Conservation (phyloP, 192 early-diverging fungal species). For the Coemansia sp. region DNA sequence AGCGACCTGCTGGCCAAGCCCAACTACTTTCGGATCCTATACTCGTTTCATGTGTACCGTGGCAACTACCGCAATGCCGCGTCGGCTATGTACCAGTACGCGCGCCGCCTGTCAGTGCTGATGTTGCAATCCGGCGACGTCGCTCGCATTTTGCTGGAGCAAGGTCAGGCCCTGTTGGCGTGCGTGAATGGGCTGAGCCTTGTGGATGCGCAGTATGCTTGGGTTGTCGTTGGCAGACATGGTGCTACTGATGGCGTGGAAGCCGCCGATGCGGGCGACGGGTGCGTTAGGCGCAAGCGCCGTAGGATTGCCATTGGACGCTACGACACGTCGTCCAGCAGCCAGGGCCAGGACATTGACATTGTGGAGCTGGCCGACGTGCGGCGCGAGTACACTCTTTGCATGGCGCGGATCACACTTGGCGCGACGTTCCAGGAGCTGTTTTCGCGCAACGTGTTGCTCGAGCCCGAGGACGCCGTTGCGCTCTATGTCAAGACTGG, state of each 20-base stretch:
- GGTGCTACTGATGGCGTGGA: background rate
- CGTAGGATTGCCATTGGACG: slow-evolving; percentile 31
- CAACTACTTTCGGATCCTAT: slow-evolving; percentile 52
- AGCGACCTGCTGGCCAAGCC: slow-evolving; percentile 25
- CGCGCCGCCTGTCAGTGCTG: slow-evolving; percentile 24
- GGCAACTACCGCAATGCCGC: slow-evolving; percentile 54
- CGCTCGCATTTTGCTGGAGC: slow-evolving; percentile 19
- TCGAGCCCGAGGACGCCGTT: slow-evolving; percentile 43
- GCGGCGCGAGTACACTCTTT: slow-evolving; percentile 46
- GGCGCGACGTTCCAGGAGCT: slow-evolving; percentile 35
- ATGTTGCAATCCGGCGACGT: slow-evolving; percentile 23
- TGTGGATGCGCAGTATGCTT: slow-evolving; percentile 44
- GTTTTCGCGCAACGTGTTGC: slow-evolving; percentile 32
- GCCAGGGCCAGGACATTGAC: slow-evolving; percentile 31
- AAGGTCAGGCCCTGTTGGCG: slow-evolving; percentile 40
- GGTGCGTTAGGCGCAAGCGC: slow-evolving; percentile 22
- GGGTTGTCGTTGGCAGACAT: slow-evolving; percentile 42
- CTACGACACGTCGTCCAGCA: slow-evolving; percentile 17
- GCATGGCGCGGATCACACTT: slow-evolving; percentile 39
- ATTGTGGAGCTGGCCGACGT: slow-evolving; percentile 46
- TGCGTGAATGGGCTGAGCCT: slow-evolving; percentile 42
- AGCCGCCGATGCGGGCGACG: background rate
- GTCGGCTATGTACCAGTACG: slow-evolving; percentile 55
- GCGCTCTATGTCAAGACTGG: slow-evolving; percentile 36
- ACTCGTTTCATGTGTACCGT: slow-evolving; percentile 54